phyloP scores from a whole-genome alignment of 2,329 filamentous ascomycete species.

The Ambrosiella xylebori region DNA sequence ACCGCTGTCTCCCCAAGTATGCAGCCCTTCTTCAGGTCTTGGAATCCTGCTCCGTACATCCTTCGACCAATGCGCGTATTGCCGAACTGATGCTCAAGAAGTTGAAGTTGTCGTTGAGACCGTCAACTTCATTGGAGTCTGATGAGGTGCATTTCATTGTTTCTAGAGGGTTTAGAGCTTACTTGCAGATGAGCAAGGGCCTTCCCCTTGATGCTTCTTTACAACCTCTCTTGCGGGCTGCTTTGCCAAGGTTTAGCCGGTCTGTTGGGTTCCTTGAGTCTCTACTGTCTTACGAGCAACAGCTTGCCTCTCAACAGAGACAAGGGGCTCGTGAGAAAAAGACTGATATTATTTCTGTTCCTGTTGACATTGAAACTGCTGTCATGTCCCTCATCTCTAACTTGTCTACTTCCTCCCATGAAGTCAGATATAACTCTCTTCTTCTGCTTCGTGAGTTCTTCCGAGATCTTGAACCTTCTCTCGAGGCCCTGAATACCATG shows the following conservation, averaged over 20 bases:
- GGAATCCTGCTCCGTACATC: constrained; percentile 43
- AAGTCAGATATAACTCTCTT: constrained; percentile 55
- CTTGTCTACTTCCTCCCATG: constrained; percentile 56
- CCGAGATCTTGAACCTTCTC: constrained; percentile 18
- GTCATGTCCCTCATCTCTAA: constrained; percentile 52
- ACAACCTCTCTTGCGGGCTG: constrained; percentile 48
- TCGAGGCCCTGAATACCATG: constrained; percentile 33
- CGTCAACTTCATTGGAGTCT: constrained; percentile 39
- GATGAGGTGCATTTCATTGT: constrained; percentile 56
- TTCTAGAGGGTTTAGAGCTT: constrained; percentile 57
- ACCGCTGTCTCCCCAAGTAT: constrained; percentile 48
- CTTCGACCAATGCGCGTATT: constrained; percentile 48
- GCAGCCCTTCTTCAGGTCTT: constrained; percentile 49
- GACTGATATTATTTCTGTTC: neutral
- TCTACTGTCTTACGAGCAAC: constrained; percentile 13
- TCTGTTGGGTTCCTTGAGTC: constrained; percentile 46
- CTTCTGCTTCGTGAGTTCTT: constrained; percentile 50
- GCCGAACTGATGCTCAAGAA: constrained; percentile 48
- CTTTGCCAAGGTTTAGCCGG: constrained; percentile 47
- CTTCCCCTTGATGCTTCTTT: constrained; percentile 42
- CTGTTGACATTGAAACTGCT: constrained; percentile 40
- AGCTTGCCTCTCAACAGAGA: constrained; percentile 1
- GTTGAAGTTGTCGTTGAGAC: constrained; percentile 45
- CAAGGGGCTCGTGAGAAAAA: neutral
- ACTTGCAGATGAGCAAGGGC: constrained; percentile 46